Evolutionary conservation across 441 rosid species (phyloP).

Genomic region (Corymbia citriodora): DNA sequence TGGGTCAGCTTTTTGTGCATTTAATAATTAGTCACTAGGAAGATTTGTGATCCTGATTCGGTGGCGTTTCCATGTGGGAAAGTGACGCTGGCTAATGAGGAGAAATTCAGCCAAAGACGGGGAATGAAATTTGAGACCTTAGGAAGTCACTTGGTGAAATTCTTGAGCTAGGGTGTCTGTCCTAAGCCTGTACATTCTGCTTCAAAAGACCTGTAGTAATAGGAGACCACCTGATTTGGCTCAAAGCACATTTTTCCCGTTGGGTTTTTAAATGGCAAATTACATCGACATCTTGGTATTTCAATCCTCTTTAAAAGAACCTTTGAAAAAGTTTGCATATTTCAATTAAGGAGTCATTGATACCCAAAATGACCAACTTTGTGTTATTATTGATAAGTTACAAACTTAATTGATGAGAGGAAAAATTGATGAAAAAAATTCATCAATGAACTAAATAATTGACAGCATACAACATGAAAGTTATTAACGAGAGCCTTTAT

Average conservation of each 20-base stretch:
- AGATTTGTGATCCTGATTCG: background rate
- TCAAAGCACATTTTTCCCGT: background rate
- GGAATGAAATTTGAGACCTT: background rate
- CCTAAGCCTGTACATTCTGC: background rate
- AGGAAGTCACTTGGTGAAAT: background rate
- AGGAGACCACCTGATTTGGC: background rate
- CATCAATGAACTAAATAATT: background rate
- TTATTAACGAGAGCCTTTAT: accelerated
- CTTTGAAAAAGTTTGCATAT: background rate
- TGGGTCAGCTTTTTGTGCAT: background rate
- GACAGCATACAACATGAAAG: background rate
- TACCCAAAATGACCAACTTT: background rate
- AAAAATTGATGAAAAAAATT: background rate
- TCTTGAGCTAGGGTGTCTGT: background rate
- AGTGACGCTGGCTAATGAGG: background rate
- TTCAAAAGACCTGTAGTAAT: background rate
- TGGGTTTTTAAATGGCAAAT: background rate
- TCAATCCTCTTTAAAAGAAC: background rate
- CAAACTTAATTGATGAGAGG: background rate
- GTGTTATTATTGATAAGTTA: background rate
- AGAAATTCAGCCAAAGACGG: background rate
- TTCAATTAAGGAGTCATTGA: background rate
- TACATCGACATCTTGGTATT: background rate
- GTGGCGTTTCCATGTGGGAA: background rate
- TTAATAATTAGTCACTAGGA: background rate